phyloP scores from a whole-genome alignment of 73 alveolate species.

The Paramecium sexaurelia region DNA sequence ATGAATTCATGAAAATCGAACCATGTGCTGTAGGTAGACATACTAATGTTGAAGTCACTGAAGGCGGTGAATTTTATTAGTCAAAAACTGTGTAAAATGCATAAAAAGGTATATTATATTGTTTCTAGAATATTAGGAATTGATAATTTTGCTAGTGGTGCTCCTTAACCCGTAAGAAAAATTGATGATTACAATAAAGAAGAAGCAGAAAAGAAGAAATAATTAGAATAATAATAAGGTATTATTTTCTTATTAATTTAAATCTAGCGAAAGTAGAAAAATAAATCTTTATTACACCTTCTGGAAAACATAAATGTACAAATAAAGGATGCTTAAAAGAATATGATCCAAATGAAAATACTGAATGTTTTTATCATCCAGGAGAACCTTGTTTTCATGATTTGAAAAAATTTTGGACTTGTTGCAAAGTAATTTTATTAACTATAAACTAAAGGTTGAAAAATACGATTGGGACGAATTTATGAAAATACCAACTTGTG shows the following conservation, averaged over 20 bases:
- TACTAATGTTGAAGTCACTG: background rate
- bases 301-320: constrained; percentile 80
- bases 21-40: constrained; percentile 97
- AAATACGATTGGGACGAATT: constrained; percentile 99
- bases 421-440: constrained; percentile 88
- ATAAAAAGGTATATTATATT: constrained; percentile 16
- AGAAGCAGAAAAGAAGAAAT: constrained; percentile 52
- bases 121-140: background rate
- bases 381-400: constrained; percentile 98
- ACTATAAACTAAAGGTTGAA: constrained; percentile 67
- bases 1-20: constrained; percentile 94
- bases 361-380: constrained; percentile 90
- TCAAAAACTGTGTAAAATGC: constrained; percentile 65
- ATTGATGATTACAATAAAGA: constrained; percentile 61
- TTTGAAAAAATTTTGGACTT: constrained; percentile 95
- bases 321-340: constrained; percentile 91
- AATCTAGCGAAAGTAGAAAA: constrained; percentile 23
- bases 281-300: constrained; percentile 48
- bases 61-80: constrained; percentile 46
- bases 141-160: background rate
- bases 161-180: constrained; percentile 42
- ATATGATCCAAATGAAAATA: constrained; percentile 88
- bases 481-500: constrained; percentile 96
- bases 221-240: constrained; percentile 5
- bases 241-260: background rate